Conservation (phyloP, 768 basidiomycete species). For the Dendrothele bispora region DNA sequence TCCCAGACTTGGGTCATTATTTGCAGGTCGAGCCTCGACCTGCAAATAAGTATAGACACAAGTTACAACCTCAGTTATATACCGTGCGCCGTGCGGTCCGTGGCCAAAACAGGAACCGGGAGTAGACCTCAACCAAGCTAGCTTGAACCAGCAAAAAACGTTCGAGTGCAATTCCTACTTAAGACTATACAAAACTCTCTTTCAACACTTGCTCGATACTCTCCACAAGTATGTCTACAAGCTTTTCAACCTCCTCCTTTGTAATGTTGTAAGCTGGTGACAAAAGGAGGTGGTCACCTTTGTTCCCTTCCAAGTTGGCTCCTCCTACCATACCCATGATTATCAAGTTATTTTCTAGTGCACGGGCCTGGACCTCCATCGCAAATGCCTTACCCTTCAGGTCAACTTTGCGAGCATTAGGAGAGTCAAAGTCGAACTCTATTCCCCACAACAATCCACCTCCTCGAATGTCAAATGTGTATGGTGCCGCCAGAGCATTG, state of each 20-base stretch:
- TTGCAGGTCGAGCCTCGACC: no score
- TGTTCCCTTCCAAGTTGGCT: slow-evolving; percentile 63
- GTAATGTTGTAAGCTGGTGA: slow-evolving; percentile 83
- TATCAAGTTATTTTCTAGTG: slow-evolving; percentile 65
- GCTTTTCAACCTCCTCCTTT: slow-evolving; percentile 62
- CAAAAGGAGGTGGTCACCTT: slow-evolving; percentile 71
- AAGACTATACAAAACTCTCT: slow-evolving; percentile 30
- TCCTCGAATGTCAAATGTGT: slow-evolving; percentile 79
- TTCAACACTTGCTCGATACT: slow-evolving; percentile 65
- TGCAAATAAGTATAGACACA: no score
- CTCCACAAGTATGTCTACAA: slow-evolving; percentile 64
- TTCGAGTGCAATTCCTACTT: no score
- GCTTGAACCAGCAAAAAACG: no score
- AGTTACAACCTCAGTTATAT: no score
- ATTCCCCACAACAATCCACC: slow-evolving; percentile 83
- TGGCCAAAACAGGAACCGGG: no score
- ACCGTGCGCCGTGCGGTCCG: no score
- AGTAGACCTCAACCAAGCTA: no score
- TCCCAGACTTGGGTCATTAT: no score
- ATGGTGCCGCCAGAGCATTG: slow-evolving; percentile 60
- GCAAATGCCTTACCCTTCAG: slow-evolving; percentile 60
- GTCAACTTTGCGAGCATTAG: slow-evolving; percentile 41
- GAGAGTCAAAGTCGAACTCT: slow-evolving; percentile 70
- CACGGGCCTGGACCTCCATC: slow-evolving; percentile 69
- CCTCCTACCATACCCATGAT: slow-evolving; percentile 77